Evolutionary conservation across 2,329 filamentous ascomycete species (phyloP).

Genomic region (Pezicula carpinea): DNA sequence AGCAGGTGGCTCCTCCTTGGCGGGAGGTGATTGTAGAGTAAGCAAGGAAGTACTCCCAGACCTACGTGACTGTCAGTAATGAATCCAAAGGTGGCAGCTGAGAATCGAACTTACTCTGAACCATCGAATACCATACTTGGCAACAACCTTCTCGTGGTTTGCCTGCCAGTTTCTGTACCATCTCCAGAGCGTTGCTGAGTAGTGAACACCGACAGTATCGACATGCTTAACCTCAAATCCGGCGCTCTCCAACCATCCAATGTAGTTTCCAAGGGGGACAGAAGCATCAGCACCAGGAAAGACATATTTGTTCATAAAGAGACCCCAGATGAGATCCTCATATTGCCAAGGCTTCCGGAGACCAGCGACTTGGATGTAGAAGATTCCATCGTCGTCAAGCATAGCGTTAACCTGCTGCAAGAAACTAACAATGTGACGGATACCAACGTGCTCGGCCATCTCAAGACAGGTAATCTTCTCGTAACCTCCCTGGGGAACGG

Average conservation of each 20-base stretch:
- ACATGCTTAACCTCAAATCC: conserved; percentile 88
- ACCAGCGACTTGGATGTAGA: conserved; percentile 94
- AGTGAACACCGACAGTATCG: conserved; percentile 94
- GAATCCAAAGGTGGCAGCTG: not conserved
- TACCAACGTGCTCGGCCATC: conserved; percentile 98
- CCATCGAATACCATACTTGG: conserved; percentile 94
- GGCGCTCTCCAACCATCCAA: conserved; percentile 78
- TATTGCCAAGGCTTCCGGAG: conserved; percentile 95
- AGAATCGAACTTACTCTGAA: conserved; percentile 68
- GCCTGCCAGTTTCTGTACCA: conserved; percentile 99
- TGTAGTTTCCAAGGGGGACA: conserved; percentile 83
- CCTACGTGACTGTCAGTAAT: conserved; percentile 38
- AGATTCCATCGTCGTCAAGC: conserved; percentile 92
- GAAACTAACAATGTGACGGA: conserved; percentile 80
- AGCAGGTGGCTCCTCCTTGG: conserved; percentile 72
- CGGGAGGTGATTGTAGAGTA: conserved; percentile 71
- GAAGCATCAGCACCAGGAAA: conserved; percentile 97
- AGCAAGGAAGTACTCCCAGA: conserved; percentile 80
- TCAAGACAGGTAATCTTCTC: conserved; percentile 96
- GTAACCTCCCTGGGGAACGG: conserved; percentile 71
- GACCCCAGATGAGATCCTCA: conserved; percentile 94
- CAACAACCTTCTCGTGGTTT: conserved; percentile 87
- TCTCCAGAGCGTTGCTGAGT: conserved; percentile 92
- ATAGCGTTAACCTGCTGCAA: conserved; percentile 86
- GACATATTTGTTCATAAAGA: conserved; percentile 99